phyloP scores from a whole-genome alignment of 306 rosid genomes.

The Glycyrrhiza uralensis region DNA sequence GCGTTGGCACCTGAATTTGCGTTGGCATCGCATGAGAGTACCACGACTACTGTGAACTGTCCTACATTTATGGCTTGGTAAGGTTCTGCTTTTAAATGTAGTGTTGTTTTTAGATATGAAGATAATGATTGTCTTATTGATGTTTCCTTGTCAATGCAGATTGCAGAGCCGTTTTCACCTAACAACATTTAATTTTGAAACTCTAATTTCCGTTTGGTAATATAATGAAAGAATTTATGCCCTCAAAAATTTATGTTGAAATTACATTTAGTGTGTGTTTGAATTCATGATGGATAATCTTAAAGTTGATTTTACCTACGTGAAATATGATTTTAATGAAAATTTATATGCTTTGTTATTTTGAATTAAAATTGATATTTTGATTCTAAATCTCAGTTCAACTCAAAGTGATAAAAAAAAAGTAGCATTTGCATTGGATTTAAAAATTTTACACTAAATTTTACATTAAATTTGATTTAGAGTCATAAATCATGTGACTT shows the following conservation, averaged over 20 bases:
- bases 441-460: too few relatives aligned
- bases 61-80: neutral
- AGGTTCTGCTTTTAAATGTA: neutral
- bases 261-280: neutral
- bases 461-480: too few relatives aligned
- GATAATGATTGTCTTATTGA: neutral
- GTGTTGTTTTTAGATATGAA: neutral
- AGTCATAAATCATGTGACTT: too few relatives aligned
- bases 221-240: neutral
- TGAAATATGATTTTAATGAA: too few relatives aligned
- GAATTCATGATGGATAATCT: too few relatives aligned
- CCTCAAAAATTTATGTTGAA: neutral
- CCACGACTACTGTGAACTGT: neutral
- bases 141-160: neutral
- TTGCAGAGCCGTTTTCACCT: neutral
- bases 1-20: neutral
- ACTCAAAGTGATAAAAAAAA: too few relatives aligned
- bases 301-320: too few relatives aligned
- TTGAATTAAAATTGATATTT: too few relatives aligned
- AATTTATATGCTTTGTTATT: too few relatives aligned
- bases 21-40: neutral
- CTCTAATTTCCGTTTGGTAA: neutral
- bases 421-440: too few relatives aligned
- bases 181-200: neutral
- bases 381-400: too few relatives aligned